phyloP scores from a whole-genome alignment of 495 filamentous ascomycete species.

The Hypoxylon fuscum region DNA sequence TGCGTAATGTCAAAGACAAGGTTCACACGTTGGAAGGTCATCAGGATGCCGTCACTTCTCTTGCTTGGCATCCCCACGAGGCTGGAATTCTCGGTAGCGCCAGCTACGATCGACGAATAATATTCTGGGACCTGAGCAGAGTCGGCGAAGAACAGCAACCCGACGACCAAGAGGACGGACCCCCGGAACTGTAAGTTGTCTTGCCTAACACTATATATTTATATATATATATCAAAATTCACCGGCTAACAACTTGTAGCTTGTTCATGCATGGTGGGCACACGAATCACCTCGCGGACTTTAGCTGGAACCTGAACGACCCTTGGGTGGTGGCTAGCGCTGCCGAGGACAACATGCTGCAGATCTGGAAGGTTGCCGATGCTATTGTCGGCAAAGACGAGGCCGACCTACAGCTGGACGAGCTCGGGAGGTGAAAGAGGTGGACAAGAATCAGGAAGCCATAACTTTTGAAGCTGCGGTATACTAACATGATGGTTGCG shows the following conservation, averaged over 20 bases:
- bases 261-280: conserved; percentile 99
- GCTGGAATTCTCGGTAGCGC: conserved; percentile 86
- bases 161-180: conserved; percentile 96
- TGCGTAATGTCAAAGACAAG: conserved; percentile 86
- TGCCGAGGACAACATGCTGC: conserved; percentile 95
- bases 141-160: conserved; percentile 94
- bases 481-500: conserved; percentile 11
- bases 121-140: conserved; percentile 94
- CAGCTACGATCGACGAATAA: conserved; percentile 89
- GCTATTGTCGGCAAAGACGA: conserved; percentile 85
- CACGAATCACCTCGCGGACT: conserved; percentile 94
- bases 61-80: conserved; percentile 94
- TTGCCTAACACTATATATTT: neutral
- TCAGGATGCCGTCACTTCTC: conserved; percentile 84
- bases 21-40: conserved; percentile 88
- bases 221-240: no score
- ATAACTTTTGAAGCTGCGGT: neutral
- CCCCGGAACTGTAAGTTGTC: conserved; percentile 84
- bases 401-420: conserved; percentile 79
- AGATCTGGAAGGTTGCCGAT: conserved; percentile 95
- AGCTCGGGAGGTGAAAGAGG: conserved; percentile 66
- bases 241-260: conserved; percentile 53
- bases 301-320: conserved; percentile 96
- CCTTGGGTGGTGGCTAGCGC: conserved; percentile 95
- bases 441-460: neutral